Base-by-base conservation (phyloP, 345 rosid species). In the Aurinia saxatilis region DNA sequence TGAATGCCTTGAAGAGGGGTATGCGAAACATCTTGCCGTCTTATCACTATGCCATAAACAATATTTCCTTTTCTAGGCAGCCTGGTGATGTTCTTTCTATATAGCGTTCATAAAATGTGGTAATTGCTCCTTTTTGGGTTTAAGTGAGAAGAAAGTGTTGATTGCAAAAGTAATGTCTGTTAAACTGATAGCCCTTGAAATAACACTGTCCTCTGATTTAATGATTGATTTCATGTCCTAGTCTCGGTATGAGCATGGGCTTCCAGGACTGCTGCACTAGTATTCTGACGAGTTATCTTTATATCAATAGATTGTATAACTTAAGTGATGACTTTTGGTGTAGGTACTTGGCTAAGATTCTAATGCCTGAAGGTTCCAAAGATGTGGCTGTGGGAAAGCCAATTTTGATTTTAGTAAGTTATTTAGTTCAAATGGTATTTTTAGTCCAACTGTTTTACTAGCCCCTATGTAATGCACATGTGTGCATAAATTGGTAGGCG, bases 1-100 rank as follows among this genome's bases (percentile, higher is more conserved):
- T 65, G 97, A 92, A 78, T 21, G 88, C 78, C 96, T 89, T 50
- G 98, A 92, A 78, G 98, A 92, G 75, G 93, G 98, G 98, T 89
- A 84, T 69, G 38, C 50, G 19, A 58, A 36, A 42, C 30, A 57
- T 51, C 57, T 40, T 37, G 50, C 45, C 17, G 8, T 29, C 35
- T 50, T 34, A 42, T 65, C 49, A 25, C 42, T 56, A 21, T 39
- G 19, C 21, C 68, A 56, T 38, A 38, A 37, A 21, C 50, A 21
- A 38, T 19, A 44, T 62, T 13, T 33, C 10, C 4, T 19, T 36
- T 14, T 31, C 64, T 63, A 23, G 49, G 47, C 41, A 44, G 34
- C 34, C 54, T 64, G 47, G 16, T 50, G 40, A 16, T 57, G 60
- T 41, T 40, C 52, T 10, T 25, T 65, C 6, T 65, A 17, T 35